These are phyloP conservation scores for Plasmodium ovale DNA, from an alignment of 169 alveolate genomes.

Conservation along the genomic window DNA sequence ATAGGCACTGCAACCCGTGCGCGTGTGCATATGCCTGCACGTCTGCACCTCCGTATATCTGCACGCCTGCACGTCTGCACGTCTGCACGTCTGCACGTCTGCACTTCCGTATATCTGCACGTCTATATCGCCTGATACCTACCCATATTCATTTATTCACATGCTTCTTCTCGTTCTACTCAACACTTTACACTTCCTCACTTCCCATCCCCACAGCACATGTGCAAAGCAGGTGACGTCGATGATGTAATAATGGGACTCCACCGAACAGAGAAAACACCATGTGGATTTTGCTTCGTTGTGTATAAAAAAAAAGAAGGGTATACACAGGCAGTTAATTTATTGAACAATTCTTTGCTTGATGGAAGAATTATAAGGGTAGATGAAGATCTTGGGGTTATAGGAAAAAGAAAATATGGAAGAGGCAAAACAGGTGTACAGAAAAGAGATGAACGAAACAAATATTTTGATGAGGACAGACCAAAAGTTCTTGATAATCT, in stretches of 20 bases:
- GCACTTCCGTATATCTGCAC: too few relatives aligned
- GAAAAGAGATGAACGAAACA: constrained; percentile 82
- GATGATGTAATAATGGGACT: constrained; percentile 84
- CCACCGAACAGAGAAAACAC: constrained; percentile 82
- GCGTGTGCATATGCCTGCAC: neutral
- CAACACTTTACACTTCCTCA: neutral
- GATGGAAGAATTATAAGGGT: constrained; percentile 86
- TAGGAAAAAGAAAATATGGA: constrained; percentile 82
- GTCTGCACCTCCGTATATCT: neutral
- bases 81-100: neutral
- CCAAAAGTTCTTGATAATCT: constrained; percentile 44
- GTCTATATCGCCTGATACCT: too few relatives aligned
- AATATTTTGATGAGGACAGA: constrained; percentile 67
- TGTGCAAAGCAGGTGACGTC: constrained; percentile 81
- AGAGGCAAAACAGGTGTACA: constrained; percentile 85
- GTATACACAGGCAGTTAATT: constrained; percentile 80
- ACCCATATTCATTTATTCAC: neutral
- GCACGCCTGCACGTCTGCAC: too few relatives aligned
- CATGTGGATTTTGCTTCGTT: constrained; percentile 87
- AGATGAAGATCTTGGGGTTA: constrained; percentile 85
- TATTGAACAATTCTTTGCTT: constrained; percentile 83
- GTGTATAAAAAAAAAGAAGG: constrained; percentile 79
- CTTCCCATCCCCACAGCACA: constrained; percentile 15
- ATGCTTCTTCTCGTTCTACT: neutral
- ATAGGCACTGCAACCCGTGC: too few relatives aligned